Evolutionary conservation across 495 filamentous ascomycete species (phyloP), one percentile per base, ranked within the genome.

Genomic region (Aspergillus kassunensis): DNA sequence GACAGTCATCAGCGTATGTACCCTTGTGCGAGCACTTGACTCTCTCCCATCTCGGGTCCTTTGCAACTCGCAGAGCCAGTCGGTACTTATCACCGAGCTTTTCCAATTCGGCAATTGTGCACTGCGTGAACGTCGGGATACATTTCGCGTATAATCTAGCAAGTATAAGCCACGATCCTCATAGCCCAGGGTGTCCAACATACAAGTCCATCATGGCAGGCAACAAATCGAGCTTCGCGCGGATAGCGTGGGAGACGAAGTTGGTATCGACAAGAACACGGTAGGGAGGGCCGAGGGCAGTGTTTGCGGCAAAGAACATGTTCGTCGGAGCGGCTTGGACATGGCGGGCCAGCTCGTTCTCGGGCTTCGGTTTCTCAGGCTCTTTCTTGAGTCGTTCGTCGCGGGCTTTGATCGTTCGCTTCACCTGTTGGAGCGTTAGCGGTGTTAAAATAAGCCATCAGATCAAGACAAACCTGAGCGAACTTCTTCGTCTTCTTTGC

Each of bases 271-370:
- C 78, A 23, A 95, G 83, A 33, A 95, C 80, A 12, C 77, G 80
- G 76, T 95, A 96, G n/a, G 90, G 90, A 1, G 93, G 93, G 18
- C 86, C 80, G 44, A 98, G 82, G 23, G 90, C 87, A 40, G 87
- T 87, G 72, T 98, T 98, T 75, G 91, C 89, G 57, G 89, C 81
- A 74, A 96, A 97, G 83, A 97, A 98, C 70, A 98, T 85, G 40
- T 82, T 78, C 7, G 90, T 91, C 6, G 92, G 86, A 47, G 87
- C 83, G 69, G 91, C 86, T 10, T 86, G 81, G 29, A 81, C 80
- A 54, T 66, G 62, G 34, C 51, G 56, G 37, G 61, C 50, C 12
- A 72, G 35, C 42, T 73, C 72, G 49, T 67, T 21, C 51, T 58
- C 76, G 51, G 73, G 67, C 29, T 73, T 74, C 29, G 83, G 64